Evolutionary conservation across 176 grass and related monocot genomes (phyloP), one percentile per base, ranked within the genome.

Genomic region (Lolium perenne): DNA sequence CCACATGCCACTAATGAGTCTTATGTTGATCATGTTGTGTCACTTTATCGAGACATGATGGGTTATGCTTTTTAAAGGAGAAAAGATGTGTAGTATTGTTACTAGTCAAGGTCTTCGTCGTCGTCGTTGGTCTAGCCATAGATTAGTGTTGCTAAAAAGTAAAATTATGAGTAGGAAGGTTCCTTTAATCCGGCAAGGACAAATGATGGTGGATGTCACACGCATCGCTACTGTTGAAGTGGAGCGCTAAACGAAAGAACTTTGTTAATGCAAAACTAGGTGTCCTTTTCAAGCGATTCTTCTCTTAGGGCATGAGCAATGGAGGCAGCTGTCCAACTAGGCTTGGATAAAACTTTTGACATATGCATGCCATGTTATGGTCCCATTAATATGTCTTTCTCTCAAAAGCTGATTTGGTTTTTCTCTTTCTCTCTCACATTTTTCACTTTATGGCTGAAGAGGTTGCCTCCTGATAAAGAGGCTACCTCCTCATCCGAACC

Each of bases 21-120:
- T 0, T 22, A 26, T 63, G 23, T 63, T 23, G 10, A 70, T 21
- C 56, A 62, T 72, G 70, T 5, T 62, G 40, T 22, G 38, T 41
- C 10, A 7, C 38, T 20, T 57, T 56, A 76, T 38, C 9, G 8
- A 45, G 82, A 48, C 6, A 61, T 74, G 40, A 74, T 74, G 60
- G n/a, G 10, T 55, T 6, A 8, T 32, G 21, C 18, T 71, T n/a
- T 71, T 46, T 6, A 12, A 21, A n/a, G 18, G 40, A 71, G 69
- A 35, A 35, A 35, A 35, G 32, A 35, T 35, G 32, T 35, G 1
- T 35, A 35, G 32, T 16, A 16, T 13, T 8, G n/a, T 46, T 83
- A 22, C 17, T 76, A 84, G 71, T 76, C 71, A 50, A 72, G 66
- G n/a, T n/a, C n/a, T n/a, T n/a, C n/a, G 80, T 82, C 66, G 50